Percentiles rank a stretch among this genome's conserved stretches.
These are phyloP conservation scores for Fusarium anthophilum DNA, from an alignment of 2,329 filamentous ascomycete species.

Conservation along the genomic window DNA sequence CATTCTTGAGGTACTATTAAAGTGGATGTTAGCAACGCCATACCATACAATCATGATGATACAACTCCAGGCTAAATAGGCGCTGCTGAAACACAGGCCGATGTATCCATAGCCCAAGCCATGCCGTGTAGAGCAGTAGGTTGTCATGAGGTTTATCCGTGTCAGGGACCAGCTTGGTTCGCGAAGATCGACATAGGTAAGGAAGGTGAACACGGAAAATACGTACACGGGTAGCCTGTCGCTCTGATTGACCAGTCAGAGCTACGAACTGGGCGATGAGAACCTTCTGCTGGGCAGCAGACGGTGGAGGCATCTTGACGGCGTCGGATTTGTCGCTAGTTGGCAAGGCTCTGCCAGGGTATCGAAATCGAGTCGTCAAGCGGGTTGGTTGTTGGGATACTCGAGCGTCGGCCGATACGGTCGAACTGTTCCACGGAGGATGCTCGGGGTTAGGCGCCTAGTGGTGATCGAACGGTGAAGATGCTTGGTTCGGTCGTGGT, in stretches of 20 bases:
- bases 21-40: constrained; percentile 38
- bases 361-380: not conserved
- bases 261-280: constrained; percentile 54
- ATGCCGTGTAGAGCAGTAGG: constrained; percentile 17
- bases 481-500: not conserved
- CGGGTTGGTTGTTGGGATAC: not conserved
- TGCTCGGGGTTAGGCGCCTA: not conserved
- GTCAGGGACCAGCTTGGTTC: constrained; percentile 3
- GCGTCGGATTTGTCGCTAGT: not conserved
- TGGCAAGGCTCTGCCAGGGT: not conserved
- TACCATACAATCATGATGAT: constrained; percentile 10
- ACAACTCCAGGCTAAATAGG: constrained; percentile 25
- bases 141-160: constrained; percentile 11
- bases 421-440: constrained; percentile 4
- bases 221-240: constrained; percentile 57
- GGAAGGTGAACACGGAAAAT: not conserved
- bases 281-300: constrained; percentile 52
- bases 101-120: constrained; percentile 2
- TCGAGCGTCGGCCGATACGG: not conserved
- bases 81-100: constrained; percentile 31
- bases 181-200: not conserved
- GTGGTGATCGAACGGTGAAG: not conserved
- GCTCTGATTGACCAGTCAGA: constrained; percentile 56
- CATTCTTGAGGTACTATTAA: constrained; percentile 58
- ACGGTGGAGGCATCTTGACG: constrained; percentile 49